Percentiles rank a stretch among this genome's conserved stretches.
Evolutionary conservation across 2,329 filamentous ascomycete species (phyloP).

Genomic region (Drechslera avenae): DNA sequence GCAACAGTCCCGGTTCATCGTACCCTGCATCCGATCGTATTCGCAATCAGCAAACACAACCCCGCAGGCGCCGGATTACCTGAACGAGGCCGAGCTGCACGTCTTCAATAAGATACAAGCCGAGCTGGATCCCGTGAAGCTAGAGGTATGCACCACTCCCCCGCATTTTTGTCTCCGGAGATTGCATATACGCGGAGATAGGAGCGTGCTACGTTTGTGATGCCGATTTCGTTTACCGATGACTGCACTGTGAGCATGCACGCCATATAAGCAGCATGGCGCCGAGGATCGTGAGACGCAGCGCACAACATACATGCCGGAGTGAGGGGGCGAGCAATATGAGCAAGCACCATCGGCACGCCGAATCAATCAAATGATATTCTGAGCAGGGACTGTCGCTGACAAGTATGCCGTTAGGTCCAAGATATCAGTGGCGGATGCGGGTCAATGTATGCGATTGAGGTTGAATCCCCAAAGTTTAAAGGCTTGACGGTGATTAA

Average conservation of each 20-base stretch:
- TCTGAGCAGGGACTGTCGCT: constrained; percentile 9
- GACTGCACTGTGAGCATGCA: constrained; percentile 13
- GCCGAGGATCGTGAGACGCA: constrained; percentile 2
- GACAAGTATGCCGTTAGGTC: constrained; percentile 55
- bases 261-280: constrained; percentile 12
- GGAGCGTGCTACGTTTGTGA: constrained; percentile 10
- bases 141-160: constrained; percentile 50
- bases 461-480: constrained; percentile 74
- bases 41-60: constrained; percentile 27
- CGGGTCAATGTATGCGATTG: constrained; percentile 85
- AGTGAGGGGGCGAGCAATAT: not conserved
- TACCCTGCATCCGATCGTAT: constrained; percentile 26
- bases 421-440: constrained; percentile 84
- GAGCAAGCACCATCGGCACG: not conserved
- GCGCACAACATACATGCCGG: not conserved
- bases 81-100: constrained; percentile 53
- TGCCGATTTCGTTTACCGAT: constrained; percentile 20
- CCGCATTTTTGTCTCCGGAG: constrained; percentile 5
- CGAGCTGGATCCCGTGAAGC: constrained; percentile 50
- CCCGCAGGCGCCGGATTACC: constrained; percentile 53
- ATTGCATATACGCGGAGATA: constrained; percentile 10
- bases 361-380: not conserved
- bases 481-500: constrained; percentile 73
- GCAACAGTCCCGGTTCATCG: constrained; percentile 10
- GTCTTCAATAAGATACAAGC: constrained; percentile 55